Percentiles rank a stretch among this genome's conserved stretches.
These are phyloP conservation scores for Globisporangium iwayamae DNA, from an alignment of 352 stramenopile species.

Conservation along the genomic window DNA sequence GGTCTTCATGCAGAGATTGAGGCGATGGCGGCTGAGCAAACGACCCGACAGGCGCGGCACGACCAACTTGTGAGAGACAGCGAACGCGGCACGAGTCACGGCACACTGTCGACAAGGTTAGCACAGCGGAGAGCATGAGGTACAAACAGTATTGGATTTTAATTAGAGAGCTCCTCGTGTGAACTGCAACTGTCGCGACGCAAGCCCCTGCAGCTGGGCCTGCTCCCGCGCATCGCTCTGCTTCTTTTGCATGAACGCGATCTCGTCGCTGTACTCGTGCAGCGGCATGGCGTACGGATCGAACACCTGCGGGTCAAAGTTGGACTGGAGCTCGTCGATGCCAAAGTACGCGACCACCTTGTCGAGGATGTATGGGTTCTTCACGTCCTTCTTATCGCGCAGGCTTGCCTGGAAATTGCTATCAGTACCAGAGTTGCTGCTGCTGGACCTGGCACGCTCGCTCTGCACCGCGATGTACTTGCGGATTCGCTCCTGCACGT, in stretches of 20 bases:
- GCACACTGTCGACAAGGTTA: conserved; percentile 3
- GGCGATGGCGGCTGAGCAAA: conserved; percentile 14
- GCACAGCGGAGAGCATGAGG: not conserved
- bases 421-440: not conserved
- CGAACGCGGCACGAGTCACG: conserved; percentile 4
- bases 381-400: conserved; percentile 80
- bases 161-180: conserved; percentile 6
- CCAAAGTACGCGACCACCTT: conserved; percentile 86
- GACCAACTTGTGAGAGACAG: conserved; percentile 14
- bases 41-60: conserved; percentile 1
- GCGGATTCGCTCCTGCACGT: conserved; percentile 61
- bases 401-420: conserved; percentile 63
- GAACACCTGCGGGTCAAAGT: conserved; percentile 63
- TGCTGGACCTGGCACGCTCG: conserved; percentile 10
- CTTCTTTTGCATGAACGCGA: conserved; percentile 65
- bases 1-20: conserved; percentile 18
- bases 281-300: conserved; percentile 63
- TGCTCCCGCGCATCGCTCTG: conserved; percentile 33
- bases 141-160: not conserved
- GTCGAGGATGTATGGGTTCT: conserved; percentile 84
- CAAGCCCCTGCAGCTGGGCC: conserved; percentile 35
- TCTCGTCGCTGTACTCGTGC: conserved; percentile 65
- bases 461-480: conserved; percentile 45
- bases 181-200: conserved; percentile 23
- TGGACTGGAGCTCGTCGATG: conserved; percentile 79